Evolutionary conservation across 2,329 filamentous ascomycete species (phyloP).

Genomic region (Cladosporium oxysporum): DNA sequence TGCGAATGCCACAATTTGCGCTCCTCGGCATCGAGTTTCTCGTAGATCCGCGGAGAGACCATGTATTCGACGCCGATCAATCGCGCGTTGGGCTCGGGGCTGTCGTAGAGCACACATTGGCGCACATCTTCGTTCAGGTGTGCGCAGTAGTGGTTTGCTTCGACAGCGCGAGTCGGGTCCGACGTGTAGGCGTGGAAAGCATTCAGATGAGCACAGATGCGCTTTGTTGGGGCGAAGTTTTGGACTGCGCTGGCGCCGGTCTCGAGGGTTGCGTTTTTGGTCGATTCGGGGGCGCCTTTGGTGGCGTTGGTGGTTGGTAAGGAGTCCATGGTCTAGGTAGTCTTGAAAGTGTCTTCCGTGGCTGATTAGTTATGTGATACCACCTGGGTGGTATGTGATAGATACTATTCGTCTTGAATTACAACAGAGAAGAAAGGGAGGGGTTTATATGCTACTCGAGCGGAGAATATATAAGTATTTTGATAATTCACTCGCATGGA

Average conservation of each 20-base stretch:
- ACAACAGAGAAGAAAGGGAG: neutral
- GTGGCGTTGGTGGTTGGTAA: slow-evolving; percentile 44
- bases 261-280: slow-evolving; percentile 61
- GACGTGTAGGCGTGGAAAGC: slow-evolving; percentile 59
- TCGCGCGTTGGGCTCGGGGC: slow-evolving; percentile 63
- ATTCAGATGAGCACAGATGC: slow-evolving; percentile 78
- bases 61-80: slow-evolving; percentile 88
- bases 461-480: neutral
- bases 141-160: slow-evolving; percentile 83
- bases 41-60: slow-evolving; percentile 71
- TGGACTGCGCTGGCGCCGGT: slow-evolving; percentile 63
- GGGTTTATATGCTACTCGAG: neutral
- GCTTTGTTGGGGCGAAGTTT: slow-evolving; percentile 70
- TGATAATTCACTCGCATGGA: neutral
- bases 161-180: slow-evolving; percentile 62
- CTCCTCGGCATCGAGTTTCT: slow-evolving; percentile 65
- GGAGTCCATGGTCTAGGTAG: slow-evolving; percentile 34
- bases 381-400: neutral
- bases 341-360: neutral
- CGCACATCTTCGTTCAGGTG: slow-evolving; percentile 77
- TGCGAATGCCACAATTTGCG: slow-evolving; percentile 78
- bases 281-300: slow-evolving; percentile 53
- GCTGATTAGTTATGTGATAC: neutral
- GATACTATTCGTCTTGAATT: neutral
- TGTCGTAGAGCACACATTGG: slow-evolving; percentile 85